Evolutionary conservation across 202 grass and related monocot genomes (phyloP).

Genomic region (Setaria viridis): DNA sequence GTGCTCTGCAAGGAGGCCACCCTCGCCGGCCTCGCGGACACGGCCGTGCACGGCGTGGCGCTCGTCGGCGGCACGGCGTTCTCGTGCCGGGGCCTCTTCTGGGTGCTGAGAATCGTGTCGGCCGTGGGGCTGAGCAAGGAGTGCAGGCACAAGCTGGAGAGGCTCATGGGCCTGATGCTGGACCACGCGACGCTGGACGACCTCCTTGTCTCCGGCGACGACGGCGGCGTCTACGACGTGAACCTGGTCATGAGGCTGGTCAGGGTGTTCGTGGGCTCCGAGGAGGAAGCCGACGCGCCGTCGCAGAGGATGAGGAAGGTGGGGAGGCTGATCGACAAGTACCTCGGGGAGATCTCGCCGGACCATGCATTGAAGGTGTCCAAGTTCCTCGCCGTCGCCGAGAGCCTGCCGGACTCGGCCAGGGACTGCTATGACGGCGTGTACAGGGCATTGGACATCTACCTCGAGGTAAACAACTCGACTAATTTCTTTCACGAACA

Average conservation of each 20-base stretch:
- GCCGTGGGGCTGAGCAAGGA: constrained; percentile 67
- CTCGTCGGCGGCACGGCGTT: constrained; percentile 63
- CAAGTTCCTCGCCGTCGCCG: constrained; percentile 80
- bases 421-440: constrained; percentile 92
- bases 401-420: constrained; percentile 84
- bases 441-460: constrained; percentile 91
- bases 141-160: constrained; percentile 75
- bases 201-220: constrained; percentile 68
- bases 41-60: constrained; percentile 84
- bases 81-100: constrained; percentile 87
- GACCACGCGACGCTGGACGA: constrained; percentile 93
- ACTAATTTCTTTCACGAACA: not conserved
- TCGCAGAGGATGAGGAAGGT: constrained; percentile 78
- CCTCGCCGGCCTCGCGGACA: constrained; percentile 72
- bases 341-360: constrained; percentile 91
- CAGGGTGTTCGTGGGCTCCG: constrained; percentile 70
- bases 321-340: constrained; percentile 85
- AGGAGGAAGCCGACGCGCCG: constrained; percentile 51
- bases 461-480: constrained; percentile 71
- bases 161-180: constrained; percentile 70
- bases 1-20: constrained; percentile 13
- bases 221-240: constrained; percentile 81
- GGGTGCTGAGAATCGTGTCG: constrained; percentile 67
- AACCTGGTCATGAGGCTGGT: constrained; percentile 78
- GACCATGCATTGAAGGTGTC: constrained; percentile 74